Conservation (phyloP, 257 asterid species). For the Paraleonurus japonicus region DNA sequence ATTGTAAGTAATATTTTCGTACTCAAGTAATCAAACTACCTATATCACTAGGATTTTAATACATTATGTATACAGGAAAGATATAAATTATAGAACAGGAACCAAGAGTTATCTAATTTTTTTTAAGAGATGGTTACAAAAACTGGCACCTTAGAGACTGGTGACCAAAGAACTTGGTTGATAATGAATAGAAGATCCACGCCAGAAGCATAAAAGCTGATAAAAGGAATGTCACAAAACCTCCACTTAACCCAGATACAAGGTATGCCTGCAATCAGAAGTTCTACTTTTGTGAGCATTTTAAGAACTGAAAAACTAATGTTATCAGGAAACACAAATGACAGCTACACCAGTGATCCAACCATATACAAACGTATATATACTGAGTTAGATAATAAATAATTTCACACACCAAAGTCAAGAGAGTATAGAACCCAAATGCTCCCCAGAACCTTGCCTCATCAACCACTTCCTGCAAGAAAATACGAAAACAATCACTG, state of each 20-base stretch:
- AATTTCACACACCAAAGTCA: slow-evolving; percentile 64
- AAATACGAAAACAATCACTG: slow-evolving; percentile 2
- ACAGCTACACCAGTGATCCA: background rate
- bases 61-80: background rate
- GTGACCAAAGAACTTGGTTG: slow-evolving; percentile 55
- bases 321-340: slow-evolving; percentile 12
- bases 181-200: slow-evolving; percentile 66
- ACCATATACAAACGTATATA: slow-evolving; percentile 20
- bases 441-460: slow-evolving; percentile 99
- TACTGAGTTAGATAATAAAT: slow-evolving; percentile 17
- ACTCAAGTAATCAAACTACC: slow-evolving; percentile 15
- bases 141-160: slow-evolving; percentile 69
- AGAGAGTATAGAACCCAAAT: slow-evolving; percentile 81
- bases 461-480: slow-evolving; percentile 66
- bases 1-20: slow-evolving; percentile 3
- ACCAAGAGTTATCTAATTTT: slow-evolving; percentile 6
- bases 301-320: slow-evolving; percentile 11
- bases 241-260: slow-evolving; percentile 81
- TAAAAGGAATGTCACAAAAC: slow-evolving; percentile 67
- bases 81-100: slow-evolving; percentile 8
- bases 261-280: slow-evolving; percentile 73
- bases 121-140: background rate
- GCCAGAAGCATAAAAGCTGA: slow-evolving; percentile 81
- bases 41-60: background rate
- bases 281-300: slow-evolving; percentile 35